Evolutionary conservation across 768 basidiomycete species (phyloP), one percentile per base, ranked within the genome.

Genomic region (Leccinum fibrillosum): DNA sequence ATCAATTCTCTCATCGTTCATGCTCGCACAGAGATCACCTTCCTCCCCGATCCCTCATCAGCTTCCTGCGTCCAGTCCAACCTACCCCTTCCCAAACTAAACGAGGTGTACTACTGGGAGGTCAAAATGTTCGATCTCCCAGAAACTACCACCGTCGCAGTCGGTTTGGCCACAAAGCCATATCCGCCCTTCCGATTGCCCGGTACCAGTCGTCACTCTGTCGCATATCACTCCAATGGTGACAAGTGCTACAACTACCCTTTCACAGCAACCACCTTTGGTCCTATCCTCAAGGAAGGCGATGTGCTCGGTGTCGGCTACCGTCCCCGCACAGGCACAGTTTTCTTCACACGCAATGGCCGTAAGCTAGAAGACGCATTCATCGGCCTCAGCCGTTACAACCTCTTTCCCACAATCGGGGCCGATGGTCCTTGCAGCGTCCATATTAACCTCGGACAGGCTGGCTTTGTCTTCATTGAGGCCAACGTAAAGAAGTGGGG

Each of bases 401-500:
- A 98, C 68, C 83, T 99, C 17, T 99, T 99, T 80, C 97, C 97
- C 55, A 94, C 93, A 51, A 86, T 99, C 55, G 97, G 96, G 49
- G 94, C 96, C 17, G 92, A 96, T 68, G 95, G 96, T 0, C 92
- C 96, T 5, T 96, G 94, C 73, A 95, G 90, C 62, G 87, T 99
- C 8, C 97, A 99, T 66, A 92, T 98, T 68, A 99, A 99, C 72
- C 83, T 99, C 13, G 97, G 97, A 8, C 97, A 98, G 75, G 89
- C 92, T 5, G 97, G 97, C 5, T 99, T 99, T 70, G 97, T 98
- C 39, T 98, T 97, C 66, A 98, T 99, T 67, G 97, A 99, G 76
- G 97, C 97, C 34, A 98, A 99, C 69, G 97, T 99, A 61, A 99
- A 99, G 82, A 98, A 98, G 72, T 99, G 97, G 97, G 97, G 97